Evolutionary conservation across 805 yeast genomes (phyloP).

Genomic region (Metschnikowia cerradonensis): DNA sequence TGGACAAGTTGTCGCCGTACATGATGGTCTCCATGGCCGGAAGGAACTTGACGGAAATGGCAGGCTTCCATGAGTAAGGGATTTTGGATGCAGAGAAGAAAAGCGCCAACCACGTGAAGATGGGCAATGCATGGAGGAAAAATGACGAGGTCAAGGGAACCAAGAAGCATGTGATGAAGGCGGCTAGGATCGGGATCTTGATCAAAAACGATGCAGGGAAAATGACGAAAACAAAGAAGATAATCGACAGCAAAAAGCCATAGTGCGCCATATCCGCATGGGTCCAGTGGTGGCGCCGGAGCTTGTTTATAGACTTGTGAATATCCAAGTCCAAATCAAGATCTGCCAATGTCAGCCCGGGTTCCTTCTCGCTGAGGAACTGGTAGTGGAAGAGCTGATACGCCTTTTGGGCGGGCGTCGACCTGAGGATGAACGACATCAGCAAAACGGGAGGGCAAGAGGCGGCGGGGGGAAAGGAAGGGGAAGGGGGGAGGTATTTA

Average conservation of each 20-base stretch:
- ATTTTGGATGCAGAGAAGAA: slow-evolving; percentile 75
- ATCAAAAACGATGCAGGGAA: slow-evolving; percentile 51
- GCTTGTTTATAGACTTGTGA: slow-evolving; percentile 34
- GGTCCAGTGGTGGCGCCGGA: slow-evolving; percentile 42
- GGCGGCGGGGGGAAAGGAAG: no score
- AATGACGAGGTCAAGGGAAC: slow-evolving; percentile 82
- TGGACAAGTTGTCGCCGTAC: slow-evolving; percentile 86
- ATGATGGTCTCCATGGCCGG: slow-evolving; percentile 91
- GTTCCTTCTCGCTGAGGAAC: slow-evolving; percentile 53
- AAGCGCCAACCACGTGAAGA: slow-evolving; percentile 79
- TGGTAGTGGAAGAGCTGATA: slow-evolving; percentile 44
- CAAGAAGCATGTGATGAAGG: slow-evolving; percentile 44
- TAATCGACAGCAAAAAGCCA: slow-evolving; percentile 47
- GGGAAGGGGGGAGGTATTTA: not conserved
- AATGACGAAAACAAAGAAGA: slow-evolving; percentile 54
- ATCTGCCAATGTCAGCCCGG: slow-evolving; percentile 47
- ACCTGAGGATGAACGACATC: slow-evolving; percentile 18
- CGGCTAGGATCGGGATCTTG: slow-evolving; percentile 37
- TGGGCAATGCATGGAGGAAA: slow-evolving; percentile 77
- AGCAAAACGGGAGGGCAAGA: no score
- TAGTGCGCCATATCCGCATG: slow-evolving; percentile 50
- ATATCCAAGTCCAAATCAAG: slow-evolving; percentile 48
- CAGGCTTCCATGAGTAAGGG: slow-evolving; percentile 73
- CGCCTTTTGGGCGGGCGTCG: slow-evolving; percentile 32
- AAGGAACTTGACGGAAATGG: slow-evolving; percentile 81